Conservation (phyloP, 2,329 filamentous ascomycete species). For the Podosphaera fusca region DNA sequence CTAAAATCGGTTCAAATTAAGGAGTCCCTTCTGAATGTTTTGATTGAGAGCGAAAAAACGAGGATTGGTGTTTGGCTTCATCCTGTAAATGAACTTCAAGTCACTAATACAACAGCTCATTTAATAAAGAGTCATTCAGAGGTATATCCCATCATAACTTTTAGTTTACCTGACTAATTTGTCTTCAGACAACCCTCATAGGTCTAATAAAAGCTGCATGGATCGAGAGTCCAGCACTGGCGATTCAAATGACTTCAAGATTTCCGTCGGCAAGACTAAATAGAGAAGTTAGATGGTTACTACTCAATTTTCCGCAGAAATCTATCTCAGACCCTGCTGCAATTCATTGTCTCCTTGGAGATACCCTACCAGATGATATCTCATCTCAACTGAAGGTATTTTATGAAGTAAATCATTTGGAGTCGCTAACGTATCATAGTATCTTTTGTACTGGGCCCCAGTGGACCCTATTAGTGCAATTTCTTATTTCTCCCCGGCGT, state of each 20-base stretch:
- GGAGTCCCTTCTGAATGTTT: constrained; percentile 56
- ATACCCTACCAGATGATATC: constrained; percentile 54
- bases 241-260: constrained; percentile 60
- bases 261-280: constrained; percentile 55
- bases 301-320: constrained; percentile 67
- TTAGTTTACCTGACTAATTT: constrained; percentile 14
- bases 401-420: constrained; percentile 1
- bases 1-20: constrained; percentile 50
- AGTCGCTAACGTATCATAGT: constrained; percentile 27
- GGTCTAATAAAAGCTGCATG: constrained; percentile 61
- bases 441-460: constrained; percentile 77
- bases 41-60: constrained; percentile 66
- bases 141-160: constrained; percentile 9
- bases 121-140: constrained; percentile 20
- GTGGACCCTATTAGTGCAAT: constrained; percentile 84
- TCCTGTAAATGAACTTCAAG: constrained; percentile 45
- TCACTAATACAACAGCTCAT: constrained; percentile 16
- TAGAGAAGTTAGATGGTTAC: constrained; percentile 53
- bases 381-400: constrained; percentile 60
- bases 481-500: constrained; percentile 79
- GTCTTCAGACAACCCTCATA: constrained; percentile 18
- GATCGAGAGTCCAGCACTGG: constrained; percentile 63
- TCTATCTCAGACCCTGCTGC: constrained; percentile 64
- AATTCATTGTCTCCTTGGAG: constrained; percentile 58
- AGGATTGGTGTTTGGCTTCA: constrained; percentile 77